These are phyloP conservation scores for Malus sylvestris DNA, from an alignment of 306 rosid genomes.

Conservation along the genomic window DNA sequence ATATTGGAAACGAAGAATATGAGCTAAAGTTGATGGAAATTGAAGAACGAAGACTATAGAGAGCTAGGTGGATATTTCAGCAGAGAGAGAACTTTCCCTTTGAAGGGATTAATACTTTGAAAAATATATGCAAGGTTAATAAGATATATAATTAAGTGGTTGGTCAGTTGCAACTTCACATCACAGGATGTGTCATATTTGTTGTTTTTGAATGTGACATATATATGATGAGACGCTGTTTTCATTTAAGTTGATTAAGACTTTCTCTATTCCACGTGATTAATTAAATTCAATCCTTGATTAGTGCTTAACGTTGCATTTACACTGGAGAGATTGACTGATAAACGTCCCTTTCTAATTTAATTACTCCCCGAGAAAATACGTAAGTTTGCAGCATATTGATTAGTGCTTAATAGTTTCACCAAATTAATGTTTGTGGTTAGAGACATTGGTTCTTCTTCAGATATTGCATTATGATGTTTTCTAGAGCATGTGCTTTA, in stretches of 20 bases:
- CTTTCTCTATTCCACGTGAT: slow-evolving; percentile 20
- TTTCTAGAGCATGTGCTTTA: not conserved
- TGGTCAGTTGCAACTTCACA: slow-evolving; percentile 45
- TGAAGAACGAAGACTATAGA: not conserved
- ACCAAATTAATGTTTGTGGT: not conserved
- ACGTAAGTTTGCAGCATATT: no score
- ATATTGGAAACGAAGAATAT: no score
- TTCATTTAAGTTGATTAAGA: not conserved
- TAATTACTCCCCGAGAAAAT: no score
- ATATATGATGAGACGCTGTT: not conserved
- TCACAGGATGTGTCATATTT: slow-evolving; percentile 29
- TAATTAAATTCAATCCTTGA: not conserved
- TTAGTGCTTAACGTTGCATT: not conserved
- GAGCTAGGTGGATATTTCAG: not conserved
- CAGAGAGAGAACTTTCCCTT: slow-evolving; percentile 22
- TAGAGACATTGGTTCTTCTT: not conserved
- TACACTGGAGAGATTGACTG: not conserved
- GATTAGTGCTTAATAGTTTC: not conserved
- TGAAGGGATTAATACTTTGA: slow-evolving; percentile 27
- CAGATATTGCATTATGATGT: not conserved
- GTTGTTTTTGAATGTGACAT: slow-evolving; percentile 20
- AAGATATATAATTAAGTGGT: slow-evolving; percentile 18
- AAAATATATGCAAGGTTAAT: not conserved
- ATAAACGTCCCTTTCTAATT: not conserved
- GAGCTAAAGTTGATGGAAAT: no score